Conservation (phyloP, 768 basidiomycete species). For the Coprinellus aureogranulatus region DNA sequence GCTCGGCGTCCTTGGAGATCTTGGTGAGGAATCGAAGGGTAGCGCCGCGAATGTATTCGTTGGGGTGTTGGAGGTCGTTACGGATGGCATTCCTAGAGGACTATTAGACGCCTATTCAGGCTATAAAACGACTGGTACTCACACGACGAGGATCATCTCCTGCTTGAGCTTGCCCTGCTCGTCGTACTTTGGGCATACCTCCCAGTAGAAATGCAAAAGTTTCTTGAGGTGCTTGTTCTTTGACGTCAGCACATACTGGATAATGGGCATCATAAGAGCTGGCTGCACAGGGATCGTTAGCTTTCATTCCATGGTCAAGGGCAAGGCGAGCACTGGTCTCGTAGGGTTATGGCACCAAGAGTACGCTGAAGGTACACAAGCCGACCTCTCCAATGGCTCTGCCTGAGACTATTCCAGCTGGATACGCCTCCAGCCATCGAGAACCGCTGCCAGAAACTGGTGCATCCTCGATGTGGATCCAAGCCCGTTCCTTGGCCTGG, state of each 20-base stretch:
- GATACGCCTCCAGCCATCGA: too few species aligned
- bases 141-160: slow-evolving; percentile 99
- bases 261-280: slow-evolving; percentile 94
- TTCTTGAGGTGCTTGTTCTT: slow-evolving; percentile 97
- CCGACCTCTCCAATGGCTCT: too few species aligned
- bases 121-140: slow-evolving; percentile 31
- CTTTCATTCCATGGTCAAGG: not conserved
- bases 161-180: slow-evolving; percentile 97
- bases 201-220: slow-evolving; percentile 92
- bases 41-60: slow-evolving; percentile 99
- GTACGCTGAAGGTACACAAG: too few species aligned
- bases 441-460: too few species aligned
- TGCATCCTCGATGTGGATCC: too few species aligned
- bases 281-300: slow-evolving; percentile 48
- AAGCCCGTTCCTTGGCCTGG: too few species aligned
- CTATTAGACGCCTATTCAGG: not conserved
- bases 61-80: slow-evolving; percentile 99
- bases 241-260: slow-evolving; percentile 95
- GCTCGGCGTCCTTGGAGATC: slow-evolving; percentile 86
- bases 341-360: too few species aligned
- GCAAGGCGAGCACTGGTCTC: too few species aligned
- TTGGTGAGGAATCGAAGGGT: slow-evolving; percentile 96
- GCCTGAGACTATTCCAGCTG: too few species aligned
- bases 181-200: slow-evolving; percentile 97
- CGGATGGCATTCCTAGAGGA: slow-evolving; percentile 84